Percentiles rank a stretch among this genome's conserved stretches.
phyloP scores from a whole-genome alignment of 352 stramenopile genomes.

The Achlya hypogyna region DNA sequence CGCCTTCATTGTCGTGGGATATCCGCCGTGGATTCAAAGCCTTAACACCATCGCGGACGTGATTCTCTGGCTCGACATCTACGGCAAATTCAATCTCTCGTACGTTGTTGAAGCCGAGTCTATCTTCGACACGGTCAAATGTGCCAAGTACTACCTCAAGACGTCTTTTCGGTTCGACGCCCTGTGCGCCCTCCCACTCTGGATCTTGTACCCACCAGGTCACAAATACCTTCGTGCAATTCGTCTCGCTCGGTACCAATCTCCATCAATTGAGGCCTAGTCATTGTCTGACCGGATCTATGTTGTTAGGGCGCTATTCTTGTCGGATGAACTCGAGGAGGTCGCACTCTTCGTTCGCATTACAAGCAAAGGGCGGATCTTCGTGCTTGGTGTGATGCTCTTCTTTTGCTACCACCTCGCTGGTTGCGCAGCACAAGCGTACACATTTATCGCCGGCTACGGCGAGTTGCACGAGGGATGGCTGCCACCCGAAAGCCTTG shows the following conservation, averaged over 20 bases:
- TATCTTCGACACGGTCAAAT: conserved; percentile 14
- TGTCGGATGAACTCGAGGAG: conserved; percentile 13
- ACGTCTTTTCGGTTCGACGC: conserved; percentile 10
- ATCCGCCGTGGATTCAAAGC: background rate
- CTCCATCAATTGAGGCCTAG: background rate
- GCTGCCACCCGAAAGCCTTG: conserved; percentile 4
- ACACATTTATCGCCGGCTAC: background rate
- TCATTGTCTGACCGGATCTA: background rate
- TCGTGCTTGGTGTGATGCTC: conserved; percentile 7
- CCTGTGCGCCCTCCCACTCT: conserved; percentile 10
- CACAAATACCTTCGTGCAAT: background rate
- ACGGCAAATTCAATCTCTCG: conserved; percentile 20
- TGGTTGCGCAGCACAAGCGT: conserved; percentile 11
- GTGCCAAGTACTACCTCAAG: conserved; percentile 5
- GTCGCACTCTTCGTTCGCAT: conserved; percentile 15
- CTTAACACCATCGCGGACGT: conserved; percentile 9
- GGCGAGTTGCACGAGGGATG: background rate
- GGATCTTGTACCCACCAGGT: conserved; percentile 3
- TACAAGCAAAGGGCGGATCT: conserved; percentile 3
- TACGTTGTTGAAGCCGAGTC: conserved; percentile 14
- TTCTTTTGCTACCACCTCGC: conserved; percentile 19
- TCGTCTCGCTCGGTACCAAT: background rate
- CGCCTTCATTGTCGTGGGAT: conserved; percentile 7
- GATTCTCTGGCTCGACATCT: conserved; percentile 12
- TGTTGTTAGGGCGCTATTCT: background rate